Evolutionary conservation across 202 grass and related monocot species (phyloP), one percentile per base, ranked within the genome.

Genomic region (Panicum hallii): DNA sequence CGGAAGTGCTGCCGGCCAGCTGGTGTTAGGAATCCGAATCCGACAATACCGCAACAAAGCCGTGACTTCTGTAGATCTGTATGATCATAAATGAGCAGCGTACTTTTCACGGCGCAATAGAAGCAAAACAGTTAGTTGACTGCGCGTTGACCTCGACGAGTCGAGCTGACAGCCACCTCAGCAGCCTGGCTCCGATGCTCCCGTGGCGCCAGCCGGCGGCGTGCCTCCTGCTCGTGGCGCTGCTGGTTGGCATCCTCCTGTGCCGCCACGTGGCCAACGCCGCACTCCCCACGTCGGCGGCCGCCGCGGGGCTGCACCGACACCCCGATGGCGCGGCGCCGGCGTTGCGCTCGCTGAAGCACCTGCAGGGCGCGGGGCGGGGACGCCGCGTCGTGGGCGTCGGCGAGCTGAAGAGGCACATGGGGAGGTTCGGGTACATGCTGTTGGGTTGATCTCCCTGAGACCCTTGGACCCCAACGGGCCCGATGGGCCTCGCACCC

Each of bases 401-500:
- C 43, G 77, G 67, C 57, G 84, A 88, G 9, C 71, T 94, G 19
- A 97, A 93, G 83, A 79, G 48, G 1, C 90, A 97, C 87, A 60
- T 94, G 44, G 83, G 61, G 55, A 81, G 43, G 86, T 97, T 93
- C 79, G 95, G 95, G 9, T 97, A 97, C 72, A 84, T n/a, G n/a
- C n/a, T n/a, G n/a, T n/a, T n/a, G n/a, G n/a, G n/a, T n/a, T n/a
- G n/a, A n/a, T n/a, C n/a, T n/a, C n/a, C n/a, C n/a, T n/a, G n/a
- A n/a, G n/a, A n/a, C n/a, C n/a, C n/a, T n/a, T n/a, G n/a, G n/a
- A n/a, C n/a, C n/a, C n/a, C n/a, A n/a, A n/a, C n/a, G n/a, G n/a
- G n/a, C n/a, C n/a, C n/a, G n/a, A n/a, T n/a, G n/a, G n/a, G n/a
- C n/a, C n/a, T n/a, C n/a, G n/a, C n/a, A n/a, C n/a, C n/a, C n/a